phyloP scores from a whole-genome alignment of 169 alveolate species.

The Plasmodium falciparum region DNA sequence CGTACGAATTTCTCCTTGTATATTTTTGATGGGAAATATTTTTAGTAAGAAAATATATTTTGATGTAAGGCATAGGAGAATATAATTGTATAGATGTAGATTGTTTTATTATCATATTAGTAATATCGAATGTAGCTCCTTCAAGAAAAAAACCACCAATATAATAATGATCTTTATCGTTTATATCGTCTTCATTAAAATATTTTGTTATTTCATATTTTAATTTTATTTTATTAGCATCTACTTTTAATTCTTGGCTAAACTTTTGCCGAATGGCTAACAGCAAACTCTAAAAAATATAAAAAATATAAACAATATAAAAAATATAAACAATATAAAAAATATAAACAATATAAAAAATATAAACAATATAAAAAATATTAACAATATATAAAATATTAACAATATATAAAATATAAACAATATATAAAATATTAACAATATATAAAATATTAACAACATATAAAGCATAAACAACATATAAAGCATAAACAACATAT shows the following conservation, averaged over 20 bases:
- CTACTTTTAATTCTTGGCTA: constrained; percentile 39
- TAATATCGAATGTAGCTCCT: constrained; percentile 62
- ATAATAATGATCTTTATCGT: constrained; percentile 40
- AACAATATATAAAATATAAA: background rate
- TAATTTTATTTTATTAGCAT: constrained; percentile 48
- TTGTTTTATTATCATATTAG: constrained; percentile 47
- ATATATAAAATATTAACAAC: background rate
- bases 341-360: background rate
- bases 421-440: background rate
- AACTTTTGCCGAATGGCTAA: constrained; percentile 58
- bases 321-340: background rate
- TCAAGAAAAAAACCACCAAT: constrained; percentile 62
- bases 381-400: background rate
- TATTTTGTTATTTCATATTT: constrained; percentile 45
- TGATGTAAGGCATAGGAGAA: constrained; percentile 67
- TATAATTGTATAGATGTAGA: constrained; percentile 44
- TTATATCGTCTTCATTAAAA: constrained; percentile 56
- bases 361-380: background rate
- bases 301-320: background rate
- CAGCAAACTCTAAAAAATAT: constrained; percentile 31
- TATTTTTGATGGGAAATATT: constrained; percentile 12
- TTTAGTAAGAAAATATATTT: constrained; percentile 34
- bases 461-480: background rate
- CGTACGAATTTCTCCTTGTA: constrained; percentile 1
- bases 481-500: no score